Evolutionary conservation across 805 yeast species (phyloP).

Genomic region (Metschnikowia vanudenii): DNA sequence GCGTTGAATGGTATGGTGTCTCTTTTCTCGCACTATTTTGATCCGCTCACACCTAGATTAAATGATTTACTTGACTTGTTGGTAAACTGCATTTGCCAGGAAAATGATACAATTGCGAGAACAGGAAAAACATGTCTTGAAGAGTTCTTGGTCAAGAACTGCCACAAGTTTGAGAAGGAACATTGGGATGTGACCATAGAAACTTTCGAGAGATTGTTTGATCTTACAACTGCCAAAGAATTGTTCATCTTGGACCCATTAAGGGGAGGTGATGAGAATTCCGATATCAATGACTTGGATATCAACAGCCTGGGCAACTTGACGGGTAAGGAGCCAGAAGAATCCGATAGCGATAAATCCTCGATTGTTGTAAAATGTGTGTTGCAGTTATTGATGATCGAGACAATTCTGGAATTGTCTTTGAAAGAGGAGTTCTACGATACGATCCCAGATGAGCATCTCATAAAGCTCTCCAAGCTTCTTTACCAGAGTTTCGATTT

Average conservation of each 20-base stretch:
- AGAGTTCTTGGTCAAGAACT: conserved; percentile 74
- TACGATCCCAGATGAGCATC: conserved; percentile 62
- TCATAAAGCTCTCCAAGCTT: conserved; percentile 57
- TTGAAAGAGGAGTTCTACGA: conserved; percentile 67
- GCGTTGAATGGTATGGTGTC: conserved; percentile 87
- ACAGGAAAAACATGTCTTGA: conserved; percentile 90
- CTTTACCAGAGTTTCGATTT: conserved; percentile 73
- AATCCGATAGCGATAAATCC: conserved; percentile 40
- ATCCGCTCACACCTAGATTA: conserved; percentile 66
- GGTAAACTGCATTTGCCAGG: conserved; percentile 90
- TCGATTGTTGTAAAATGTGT: conserved; percentile 90
- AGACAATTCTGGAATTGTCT: conserved; percentile 76
- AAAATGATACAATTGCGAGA: conserved; percentile 92
- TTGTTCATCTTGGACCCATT: conserved; percentile 64
- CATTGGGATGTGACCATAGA: conserved; percentile 76
- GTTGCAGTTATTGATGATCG: conserved; percentile 84
- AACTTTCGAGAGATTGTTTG: conserved; percentile 69
- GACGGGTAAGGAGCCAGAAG: conserved; percentile 10
- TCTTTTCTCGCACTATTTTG: conserved; percentile 79
- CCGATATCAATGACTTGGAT: conserved; percentile 25
- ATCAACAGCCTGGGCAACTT: conserved; percentile 9
- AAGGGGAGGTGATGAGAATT: conserved; percentile 17
- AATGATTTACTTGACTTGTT: conserved; percentile 76
- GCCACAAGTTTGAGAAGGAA: conserved; percentile 52
- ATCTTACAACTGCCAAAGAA: conserved; percentile 81